Evolutionary conservation across 2,329 filamentous ascomycete genomes (phyloP), one percentile per base, ranked within the genome.

Genomic region (Aspergillus pseudoviridinutans): DNA sequence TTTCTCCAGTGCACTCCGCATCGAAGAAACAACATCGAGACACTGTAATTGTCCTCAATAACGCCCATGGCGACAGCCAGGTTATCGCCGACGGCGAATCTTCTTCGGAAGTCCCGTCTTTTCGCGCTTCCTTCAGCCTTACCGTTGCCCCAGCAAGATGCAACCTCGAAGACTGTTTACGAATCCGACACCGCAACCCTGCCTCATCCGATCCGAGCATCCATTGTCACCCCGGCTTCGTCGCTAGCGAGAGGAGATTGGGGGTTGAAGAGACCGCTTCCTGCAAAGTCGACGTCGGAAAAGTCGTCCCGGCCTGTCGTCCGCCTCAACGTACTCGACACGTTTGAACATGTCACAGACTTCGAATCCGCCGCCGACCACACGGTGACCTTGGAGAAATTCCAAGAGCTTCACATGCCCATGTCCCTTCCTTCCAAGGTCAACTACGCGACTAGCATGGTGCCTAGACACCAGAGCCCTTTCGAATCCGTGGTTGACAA

Each of bases 191-290:
- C 85, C 24, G 86, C 89, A 47, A 97, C 93, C 14, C 81, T 84
- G 59, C 83, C 85, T 29, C 89, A 88, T 75, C 93, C 93, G n/a
- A 91, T 87, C 53, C 84, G 89, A 71, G 90, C 94, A 71, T 85
- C 92, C 60, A 89, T 97, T 70, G 87, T 88, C 14, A 92, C 91
- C 0, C 88, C 91, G 5, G 78, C 82, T 49, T 82, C 86, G 20
- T 92, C 92, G 7, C 82, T 91, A 25, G 79, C 81, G 44, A 85
- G 85, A 68, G 93, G 93, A 38, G 93, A 97, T 70, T 97, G 93
- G 92, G 93, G 93, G 14, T 79, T 97, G 66, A 97, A 97, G 78
- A 82, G 93, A 55, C 82, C 91, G 1, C 80, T 97, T 5, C 93
- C 93, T 1, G 77, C 88, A 8, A 88, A 88, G 71, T 87, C 88